A percentile compares a stretch with the other conserved stretches of the same genome.
Conservation (phyloP, 495 filamentous ascomycete species). For the Neurospora africana region DNA sequence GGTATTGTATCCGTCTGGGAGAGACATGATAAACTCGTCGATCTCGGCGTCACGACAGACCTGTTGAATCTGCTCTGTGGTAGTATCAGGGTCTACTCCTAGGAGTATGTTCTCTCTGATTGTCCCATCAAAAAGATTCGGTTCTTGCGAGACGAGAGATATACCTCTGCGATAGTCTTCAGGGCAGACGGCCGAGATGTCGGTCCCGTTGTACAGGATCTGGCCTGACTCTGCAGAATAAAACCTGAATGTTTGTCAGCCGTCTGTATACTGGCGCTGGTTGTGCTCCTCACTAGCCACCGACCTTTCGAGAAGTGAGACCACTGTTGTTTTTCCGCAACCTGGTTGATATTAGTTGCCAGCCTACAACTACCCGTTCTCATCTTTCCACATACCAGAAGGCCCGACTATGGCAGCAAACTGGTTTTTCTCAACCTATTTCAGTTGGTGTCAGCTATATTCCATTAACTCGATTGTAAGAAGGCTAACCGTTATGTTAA, state of each 20-base stretch:
- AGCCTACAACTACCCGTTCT: slow-evolving; percentile 30
- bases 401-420: slow-evolving; percentile 57
- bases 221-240: slow-evolving; percentile 41
- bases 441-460: background rate
- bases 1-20: slow-evolving; percentile 52
- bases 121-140: slow-evolving; percentile 49
- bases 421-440: slow-evolving; percentile 50
- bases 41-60: slow-evolving; percentile 47
- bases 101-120: slow-evolving; percentile 52
- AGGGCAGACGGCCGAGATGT: slow-evolving; percentile 33
- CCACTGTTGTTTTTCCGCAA: slow-evolving; percentile 63
- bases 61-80: slow-evolving; percentile 32
- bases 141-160: slow-evolving; percentile 50
- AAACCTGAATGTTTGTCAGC: slow-evolving; percentile 30
- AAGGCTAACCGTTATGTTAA: slow-evolving; percentile 36
- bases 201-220: slow-evolving; percentile 39
- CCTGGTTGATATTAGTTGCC: slow-evolving; percentile 29
- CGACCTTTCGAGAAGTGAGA: slow-evolving; percentile 51
- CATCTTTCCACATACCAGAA: slow-evolving; percentile 22
- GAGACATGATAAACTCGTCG: slow-evolving; percentile 46
- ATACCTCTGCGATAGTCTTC: slow-evolving; percentile 45
- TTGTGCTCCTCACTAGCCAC: background rate
- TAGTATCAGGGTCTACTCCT: slow-evolving; percentile 30
- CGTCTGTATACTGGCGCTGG: background rate
- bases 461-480: background rate